Evolutionary conservation across 148 eudicot genomes (phyloP), one percentile per base, ranked within the genome.

Genomic region (Drosera capensis): DNA sequence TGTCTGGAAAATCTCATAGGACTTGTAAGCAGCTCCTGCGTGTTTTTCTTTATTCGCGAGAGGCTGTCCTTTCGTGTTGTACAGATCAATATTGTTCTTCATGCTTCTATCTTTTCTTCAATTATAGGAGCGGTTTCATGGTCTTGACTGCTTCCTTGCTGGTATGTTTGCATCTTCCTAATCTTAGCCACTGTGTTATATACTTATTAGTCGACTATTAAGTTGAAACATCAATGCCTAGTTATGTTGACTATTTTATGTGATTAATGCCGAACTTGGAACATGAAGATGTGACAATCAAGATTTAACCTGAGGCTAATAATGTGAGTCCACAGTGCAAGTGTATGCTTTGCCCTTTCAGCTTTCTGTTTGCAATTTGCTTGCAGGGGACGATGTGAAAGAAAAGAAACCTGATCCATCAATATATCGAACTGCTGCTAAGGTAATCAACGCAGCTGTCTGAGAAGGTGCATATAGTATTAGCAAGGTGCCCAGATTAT

Each of bases 131-230:
- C 84, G 97, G 22, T 90, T 90, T 67, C 71, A 62, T 9, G 48
- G 75, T 60, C 93, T 90, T 51, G 97, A 90, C 59, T 90, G 97
- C 75, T 90, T 90, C 71, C 92, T 90, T 60, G 97, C 97, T 69
- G 97, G 97, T 86, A 66, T 34, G 38, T 11, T 34, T 13, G n/a
- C 38, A 6, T 28, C 11, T 28, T 6, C 31, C 31, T n/a, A n/a
- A n/a, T n/a, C n/a, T n/a, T n/a, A n/a, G n/a, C n/a, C n/a, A n/a
- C n/a, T n/a, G n/a, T n/a, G n/a, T n/a, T n/a, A n/a, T n/a, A n/a
- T n/a, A n/a, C n/a, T n/a, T n/a, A n/a, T n/a, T n/a, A n/a, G n/a
- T n/a, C n/a, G n/a, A n/a, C n/a, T n/a, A n/a, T n/a, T n/a, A n/a
- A n/a, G n/a, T n/a, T n/a, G n/a, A n/a, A n/a, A n/a, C n/a, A n/a